Base-by-base conservation (phyloP, 176 grass and related monocot genomes). In the Oryza officinalis region DNA sequence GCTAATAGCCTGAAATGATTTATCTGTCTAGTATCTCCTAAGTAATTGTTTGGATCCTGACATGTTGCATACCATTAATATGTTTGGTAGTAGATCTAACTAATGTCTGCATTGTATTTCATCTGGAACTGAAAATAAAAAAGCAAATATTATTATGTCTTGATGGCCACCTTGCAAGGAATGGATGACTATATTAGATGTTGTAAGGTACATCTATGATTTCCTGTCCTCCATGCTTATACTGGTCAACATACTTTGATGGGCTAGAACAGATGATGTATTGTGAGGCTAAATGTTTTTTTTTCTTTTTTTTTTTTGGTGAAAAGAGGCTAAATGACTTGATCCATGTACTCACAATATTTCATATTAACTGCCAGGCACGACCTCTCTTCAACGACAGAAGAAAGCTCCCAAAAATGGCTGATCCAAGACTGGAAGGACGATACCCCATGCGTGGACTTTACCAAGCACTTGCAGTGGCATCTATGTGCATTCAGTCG, bases 401-500 rank as follows among this genome's bases (percentile, higher is more conserved):
- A 87, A 92, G 91, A 74, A 97, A 92, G 60, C 92, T 97, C 4
- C 89, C 89, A 44, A 90, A 92, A 81, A 94, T 97, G 87, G 94
- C 94, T 27, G 94, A 97, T 74, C 92, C 89, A 0, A 90, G 89
- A 28, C 87, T 97, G 68, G 89, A 97, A 81, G 89, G 94, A 22
- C 85, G 69, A 37, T 94, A 92, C 28, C 94, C 94, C 23, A 97
- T 94, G 92, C 94, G 94, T 41, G 94, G 94, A 38, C 86, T 97
- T 59, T 97, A 97, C 70, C 94, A 97, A 90, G 92, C 94, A 18
- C 91, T 97, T 5, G 94, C 94, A 0, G 94, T 97, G 52, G 94
- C 94, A 3, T 97, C 92, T 67, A 97, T 97, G 94, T 97, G 94
- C 89, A 94, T 94, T 80, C 94, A 94, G 70, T 91, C 89, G 1